Conservation (phyloP, 2,329 filamentous ascomycete genomes). For the Monosporascus ibericus region DNA sequence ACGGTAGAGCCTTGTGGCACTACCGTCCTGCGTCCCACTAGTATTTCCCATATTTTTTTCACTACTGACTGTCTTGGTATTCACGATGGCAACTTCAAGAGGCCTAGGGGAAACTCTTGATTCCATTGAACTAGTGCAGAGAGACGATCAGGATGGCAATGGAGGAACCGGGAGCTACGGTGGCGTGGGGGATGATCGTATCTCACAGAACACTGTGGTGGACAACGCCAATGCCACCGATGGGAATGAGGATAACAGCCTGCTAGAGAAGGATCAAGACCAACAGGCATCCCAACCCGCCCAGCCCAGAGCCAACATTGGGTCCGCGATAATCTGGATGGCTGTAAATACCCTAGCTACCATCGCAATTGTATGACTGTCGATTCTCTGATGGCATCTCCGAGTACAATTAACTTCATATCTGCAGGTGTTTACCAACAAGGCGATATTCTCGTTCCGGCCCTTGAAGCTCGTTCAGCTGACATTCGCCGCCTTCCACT, state of each 20-base stretch:
- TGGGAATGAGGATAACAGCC: constrained; percentile 34
- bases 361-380: constrained; percentile 50
- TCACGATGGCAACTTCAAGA: constrained; percentile 7
- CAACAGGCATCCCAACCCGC: constrained; percentile 26
- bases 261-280: constrained; percentile 27
- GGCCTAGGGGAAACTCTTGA: constrained; percentile 8
- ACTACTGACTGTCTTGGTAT: no score
- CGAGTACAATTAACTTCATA: constrained; percentile 7
- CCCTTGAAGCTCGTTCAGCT: constrained; percentile 57
- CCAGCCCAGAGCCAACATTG: constrained; percentile 28
- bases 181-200: constrained; percentile 23
- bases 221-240: constrained; percentile 28
- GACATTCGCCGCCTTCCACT: constrained; percentile 63
- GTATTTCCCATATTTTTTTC: no score
- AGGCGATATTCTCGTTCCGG: constrained; percentile 60
- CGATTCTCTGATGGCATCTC: neutral
- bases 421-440: constrained; percentile 61
- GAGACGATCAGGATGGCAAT: constrained; percentile 29
- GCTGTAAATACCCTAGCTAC: constrained; percentile 56
- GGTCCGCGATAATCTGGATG: constrained; percentile 48
- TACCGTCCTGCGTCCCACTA: no score
- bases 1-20: no score
- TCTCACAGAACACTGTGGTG: constrained; percentile 25
- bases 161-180: constrained; percentile 22
- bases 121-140: constrained; percentile 29